A percentile compares a stretch with the other conserved stretches of the same genome.
Evolutionary conservation across 2,329 filamentous ascomycete species (phyloP).

Genomic region (Trichoderma atrobrunneum): DNA sequence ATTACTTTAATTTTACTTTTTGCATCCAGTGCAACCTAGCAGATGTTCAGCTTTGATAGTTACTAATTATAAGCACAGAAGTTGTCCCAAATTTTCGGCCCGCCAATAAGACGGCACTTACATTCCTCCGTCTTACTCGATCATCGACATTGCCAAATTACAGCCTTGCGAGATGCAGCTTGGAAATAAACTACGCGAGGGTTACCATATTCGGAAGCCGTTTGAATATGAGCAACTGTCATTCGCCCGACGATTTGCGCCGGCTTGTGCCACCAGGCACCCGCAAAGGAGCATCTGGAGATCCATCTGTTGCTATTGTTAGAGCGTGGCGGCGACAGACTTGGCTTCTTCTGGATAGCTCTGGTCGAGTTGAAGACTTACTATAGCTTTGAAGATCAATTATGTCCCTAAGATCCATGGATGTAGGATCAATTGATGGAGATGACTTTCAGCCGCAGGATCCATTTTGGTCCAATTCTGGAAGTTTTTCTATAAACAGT

Average conservation of each 20-base stretch:
- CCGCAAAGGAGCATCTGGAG: not conserved
- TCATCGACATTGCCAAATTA: not conserved
- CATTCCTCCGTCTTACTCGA: conserved; percentile 10
- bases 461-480: not conserved
- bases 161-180: not conserved
- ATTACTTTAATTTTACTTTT: not conserved
- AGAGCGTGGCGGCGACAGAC: not conserved
- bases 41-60: not conserved
- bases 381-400: not conserved
- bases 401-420: not conserved
- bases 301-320: conserved; percentile 2
- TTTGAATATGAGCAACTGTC: not conserved
- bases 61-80: not conserved
- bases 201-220: not conserved
- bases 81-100: not conserved
- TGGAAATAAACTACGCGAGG: not conserved
- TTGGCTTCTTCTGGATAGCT: not conserved
- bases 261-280: not conserved
- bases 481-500: not conserved
- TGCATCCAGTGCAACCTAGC: not conserved
- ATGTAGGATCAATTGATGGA: not conserved
- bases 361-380: not conserved
- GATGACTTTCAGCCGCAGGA: not conserved
- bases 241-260: not conserved
- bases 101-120: conserved; percentile 3